Evolutionary conservation across 331 rosid genomes (phyloP), one percentile per base, ranked within the genome.

Genomic region (Stylosanthes scabra): DNA sequence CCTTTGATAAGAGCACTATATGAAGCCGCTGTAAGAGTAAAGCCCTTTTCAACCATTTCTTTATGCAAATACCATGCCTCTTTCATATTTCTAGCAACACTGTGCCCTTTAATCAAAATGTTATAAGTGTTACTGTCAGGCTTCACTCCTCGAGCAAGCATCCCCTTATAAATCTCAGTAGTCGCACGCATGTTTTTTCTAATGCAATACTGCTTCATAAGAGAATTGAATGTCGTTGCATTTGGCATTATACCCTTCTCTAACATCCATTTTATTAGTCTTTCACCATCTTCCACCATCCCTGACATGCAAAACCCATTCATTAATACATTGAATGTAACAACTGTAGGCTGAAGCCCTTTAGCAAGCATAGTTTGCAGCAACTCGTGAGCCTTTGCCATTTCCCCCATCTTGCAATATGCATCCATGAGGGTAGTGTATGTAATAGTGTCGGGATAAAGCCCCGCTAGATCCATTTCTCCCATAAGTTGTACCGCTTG

Each of bases 391-490:
- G 97, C 97, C 86, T 72, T 81, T 29, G 76, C 79, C 86, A 94
- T 88, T 76, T 94, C 80, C 60, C 96, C 89, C 41, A 69, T 81
- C 84, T 86, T 91, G 87, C 95, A 86, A 64, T 91, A 86, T 12
- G 93, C 86, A 73, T 94, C 97, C 88, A 94, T 88, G 74, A 91
- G 85, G 46, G 96, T 91, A 44, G 96, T 94, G 79, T 88, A 91
- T 16, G 97, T 94, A 65, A 89, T 7, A 34, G 89, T 72, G 82
- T 94, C 95, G 5, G 97, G 97, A 80, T 78, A 71, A 37, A 86
- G 80, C 51, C 91, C 96, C 1, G 85, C 91, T 65, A 83, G 70
- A 79, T 85, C 88, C 97, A 94, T 88, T 79, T 94, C 91, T 83
- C 83, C 84, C 88, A 85, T 84, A 80, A 89, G 69, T 58, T 74